A percentile compares a stretch with the other conserved stretches of the same genome.
phyloP scores from a whole-genome alignment of 208 protist species.

The Acanthamoeba triangularis region DNA sequence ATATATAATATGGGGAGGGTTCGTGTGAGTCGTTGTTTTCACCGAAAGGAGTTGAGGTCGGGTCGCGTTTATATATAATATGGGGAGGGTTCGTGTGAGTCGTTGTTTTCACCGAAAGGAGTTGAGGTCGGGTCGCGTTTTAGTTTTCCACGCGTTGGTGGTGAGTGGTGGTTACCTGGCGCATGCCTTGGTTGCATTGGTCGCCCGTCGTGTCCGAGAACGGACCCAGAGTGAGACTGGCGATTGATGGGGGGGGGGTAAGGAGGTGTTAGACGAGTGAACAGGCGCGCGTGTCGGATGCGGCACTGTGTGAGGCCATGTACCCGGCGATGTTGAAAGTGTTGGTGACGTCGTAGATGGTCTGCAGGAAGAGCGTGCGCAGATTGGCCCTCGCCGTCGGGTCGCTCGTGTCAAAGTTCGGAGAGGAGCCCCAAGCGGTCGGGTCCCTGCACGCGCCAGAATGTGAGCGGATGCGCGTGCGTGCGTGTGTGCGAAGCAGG shows the following conservation, averaged over 20 bases:
- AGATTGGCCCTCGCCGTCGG: not conserved
- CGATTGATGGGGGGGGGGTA: no score
- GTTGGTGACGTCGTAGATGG: not conserved
- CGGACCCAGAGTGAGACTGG: not conserved
- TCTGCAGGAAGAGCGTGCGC: not conserved
- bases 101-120: not conserved
- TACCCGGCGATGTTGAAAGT: slow-evolving; percentile 19
- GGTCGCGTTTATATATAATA: no score
- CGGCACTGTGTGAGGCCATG: not conserved
- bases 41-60: not conserved
- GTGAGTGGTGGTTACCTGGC: not conserved
- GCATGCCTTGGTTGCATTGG: not conserved
- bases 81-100: no score
- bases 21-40: no score
- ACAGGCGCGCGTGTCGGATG: no score
- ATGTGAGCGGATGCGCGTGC: no score
- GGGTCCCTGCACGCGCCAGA: not conserved
- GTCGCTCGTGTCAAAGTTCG: not conserved
- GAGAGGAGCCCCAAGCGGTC: not conserved
- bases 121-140: no score
- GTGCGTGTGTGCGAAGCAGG: not conserved
- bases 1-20: no score
- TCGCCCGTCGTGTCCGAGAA: not conserved
- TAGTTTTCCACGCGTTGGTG: not conserved
- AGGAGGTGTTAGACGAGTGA: not conserved